Evolutionary conservation across 257 asterid species (phyloP).

Genomic region (Cynanchum wilfordii): DNA sequence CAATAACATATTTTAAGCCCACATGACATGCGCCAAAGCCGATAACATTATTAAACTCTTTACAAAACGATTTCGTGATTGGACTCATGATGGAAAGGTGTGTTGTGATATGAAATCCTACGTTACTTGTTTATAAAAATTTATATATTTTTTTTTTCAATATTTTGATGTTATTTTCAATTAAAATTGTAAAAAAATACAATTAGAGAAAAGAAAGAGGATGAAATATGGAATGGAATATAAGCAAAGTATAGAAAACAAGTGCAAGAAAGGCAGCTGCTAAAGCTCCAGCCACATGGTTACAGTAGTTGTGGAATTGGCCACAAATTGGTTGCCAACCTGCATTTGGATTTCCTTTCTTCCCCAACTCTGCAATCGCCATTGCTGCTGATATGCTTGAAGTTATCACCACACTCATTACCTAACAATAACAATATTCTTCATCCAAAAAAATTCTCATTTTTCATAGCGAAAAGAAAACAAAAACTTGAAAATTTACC

Average conservation of each 20-base stretch:
- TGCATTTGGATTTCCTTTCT: conserved; percentile 13
- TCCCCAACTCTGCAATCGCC: conserved; percentile 5
- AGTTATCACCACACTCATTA: background rate
- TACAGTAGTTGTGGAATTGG: conserved; percentile 5
- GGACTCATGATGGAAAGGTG: too few relatives aligned
- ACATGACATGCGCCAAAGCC: too few relatives aligned
- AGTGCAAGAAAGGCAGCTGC: conserved; percentile 7
- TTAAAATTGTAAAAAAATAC: background rate
- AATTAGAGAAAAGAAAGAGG: background rate
- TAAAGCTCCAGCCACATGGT: background rate
- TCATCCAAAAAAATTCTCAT: too few relatives aligned
- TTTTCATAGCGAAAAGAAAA: too few relatives aligned
- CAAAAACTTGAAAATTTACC: background rate
- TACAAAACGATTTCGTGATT: too few relatives aligned
- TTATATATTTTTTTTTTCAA: background rate
- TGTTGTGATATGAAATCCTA: too few relatives aligned
- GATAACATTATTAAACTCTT: too few relatives aligned
- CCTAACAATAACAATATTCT: background rate
- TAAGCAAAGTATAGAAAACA: background rate
- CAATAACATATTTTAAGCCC: too few relatives aligned
- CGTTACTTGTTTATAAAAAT: too few relatives aligned
- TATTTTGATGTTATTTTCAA: background rate
- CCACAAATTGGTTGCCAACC: conserved; percentile 16
- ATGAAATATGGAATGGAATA: background rate
- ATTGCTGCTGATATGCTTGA: conserved; percentile 7